phyloP scores from a whole-genome alignment of 768 basidiomycete species.

The Phylloporus sp. region DNA sequence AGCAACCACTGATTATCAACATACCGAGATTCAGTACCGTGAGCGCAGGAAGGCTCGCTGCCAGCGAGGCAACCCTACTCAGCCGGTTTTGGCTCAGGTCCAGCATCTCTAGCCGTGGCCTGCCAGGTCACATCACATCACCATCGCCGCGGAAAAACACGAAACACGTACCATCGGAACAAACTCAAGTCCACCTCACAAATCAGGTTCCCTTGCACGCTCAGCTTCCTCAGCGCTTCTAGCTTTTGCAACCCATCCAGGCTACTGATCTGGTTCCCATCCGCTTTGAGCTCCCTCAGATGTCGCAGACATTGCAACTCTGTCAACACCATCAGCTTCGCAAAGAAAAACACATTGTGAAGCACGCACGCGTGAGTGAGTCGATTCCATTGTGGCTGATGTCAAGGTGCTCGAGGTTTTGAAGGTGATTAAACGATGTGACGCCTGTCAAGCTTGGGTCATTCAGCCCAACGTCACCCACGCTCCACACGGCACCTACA shows the following conservation, averaged over 20 bases:
- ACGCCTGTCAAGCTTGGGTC: slow-evolving; percentile 68
- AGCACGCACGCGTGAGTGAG: slow-evolving; percentile 73
- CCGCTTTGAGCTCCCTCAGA: slow-evolving; percentile 85
- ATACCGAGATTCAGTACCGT: slow-evolving; percentile 79
- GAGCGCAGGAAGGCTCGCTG: slow-evolving; percentile 52
- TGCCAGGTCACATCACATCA: slow-evolving; percentile 16
- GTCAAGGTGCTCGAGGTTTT: slow-evolving; percentile 84
- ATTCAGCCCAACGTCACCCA: slow-evolving; percentile 13
- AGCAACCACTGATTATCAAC: slow-evolving; percentile 31
- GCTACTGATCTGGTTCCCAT: slow-evolving; percentile 74
- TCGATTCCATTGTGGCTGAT: slow-evolving; percentile 89
- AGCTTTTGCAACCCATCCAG: slow-evolving; percentile 75
- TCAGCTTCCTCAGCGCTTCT: slow-evolving; percentile 81
- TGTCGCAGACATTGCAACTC: slow-evolving; percentile 83
- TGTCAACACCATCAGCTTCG: slow-evolving; percentile 29
- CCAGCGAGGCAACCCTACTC: slow-evolving; percentile 54
- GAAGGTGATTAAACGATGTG: slow-evolving; percentile 85
- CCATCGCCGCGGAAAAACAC: slow-evolving; percentile 2
- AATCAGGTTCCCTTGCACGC: slow-evolving; percentile 72
- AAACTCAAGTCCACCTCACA: slow-evolving; percentile 53
- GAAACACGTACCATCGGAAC: slow-evolving; percentile 57
- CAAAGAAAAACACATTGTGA: background rate
- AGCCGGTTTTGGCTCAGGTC: slow-evolving; percentile 78
- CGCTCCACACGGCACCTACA: slow-evolving; percentile 38
- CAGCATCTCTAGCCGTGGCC: slow-evolving; percentile 72